These are phyloP conservation scores for Pseudoturritis turrita DNA, from an alignment of 345 rosid species.

Conservation along the genomic window DNA sequence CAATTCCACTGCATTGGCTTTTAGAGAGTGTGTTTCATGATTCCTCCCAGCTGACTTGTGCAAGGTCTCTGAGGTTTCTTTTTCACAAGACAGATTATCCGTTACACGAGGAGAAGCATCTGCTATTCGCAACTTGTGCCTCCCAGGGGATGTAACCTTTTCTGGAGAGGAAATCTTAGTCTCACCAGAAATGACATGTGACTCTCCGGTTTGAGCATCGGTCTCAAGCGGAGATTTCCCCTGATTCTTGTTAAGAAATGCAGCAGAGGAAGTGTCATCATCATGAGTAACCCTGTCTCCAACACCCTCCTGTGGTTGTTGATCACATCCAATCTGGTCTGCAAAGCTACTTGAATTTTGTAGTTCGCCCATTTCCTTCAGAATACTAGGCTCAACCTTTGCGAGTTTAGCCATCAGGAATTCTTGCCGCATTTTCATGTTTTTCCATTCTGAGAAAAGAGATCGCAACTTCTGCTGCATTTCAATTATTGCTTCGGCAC, in stretches of 20 bases:
- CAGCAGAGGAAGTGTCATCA: slow-evolving; percentile 30
- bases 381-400: slow-evolving; percentile 39
- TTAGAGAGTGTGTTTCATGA: slow-evolving; percentile 25
- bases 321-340: slow-evolving; percentile 25
- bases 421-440: slow-evolving; percentile 65
- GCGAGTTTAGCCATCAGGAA: slow-evolving; percentile 53
- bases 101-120: slow-evolving; percentile 36
- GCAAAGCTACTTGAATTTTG: slow-evolving; percentile 10
- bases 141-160: slow-evolving; percentile 32
- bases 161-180: slow-evolving; percentile 31
- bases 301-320: slow-evolving; percentile 28
- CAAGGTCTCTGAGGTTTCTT: slow-evolving; percentile 31
- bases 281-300: slow-evolving; percentile 29
- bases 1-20: slow-evolving; percentile 28
- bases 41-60: slow-evolving; percentile 31
- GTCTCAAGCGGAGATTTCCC: slow-evolving; percentile 20
- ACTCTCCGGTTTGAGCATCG: slow-evolving; percentile 29
- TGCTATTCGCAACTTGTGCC: slow-evolving; percentile 31
- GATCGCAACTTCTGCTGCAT: slow-evolving; percentile 88
- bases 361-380: slow-evolving; percentile 39
- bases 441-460: slow-evolving; percentile 60
- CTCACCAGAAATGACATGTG: slow-evolving; percentile 22
- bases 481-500: slow-evolving; percentile 64
- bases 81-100: slow-evolving; percentile 35
- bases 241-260: slow-evolving; percentile 26